Evolutionary conservation across 306 rosid genomes (phyloP).

Genomic region (Hippophae tibetana): DNA sequence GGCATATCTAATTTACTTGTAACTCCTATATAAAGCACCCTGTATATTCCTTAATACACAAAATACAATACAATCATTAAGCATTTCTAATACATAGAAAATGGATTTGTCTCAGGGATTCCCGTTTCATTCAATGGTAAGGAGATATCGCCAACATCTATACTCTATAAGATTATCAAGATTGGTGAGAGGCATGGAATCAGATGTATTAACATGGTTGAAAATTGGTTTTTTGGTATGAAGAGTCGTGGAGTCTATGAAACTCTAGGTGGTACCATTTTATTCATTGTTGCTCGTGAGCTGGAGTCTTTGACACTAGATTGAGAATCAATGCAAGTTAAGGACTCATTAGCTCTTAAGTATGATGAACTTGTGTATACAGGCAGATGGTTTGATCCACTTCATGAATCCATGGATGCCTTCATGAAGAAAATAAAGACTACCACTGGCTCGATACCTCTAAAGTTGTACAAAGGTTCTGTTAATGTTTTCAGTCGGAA

Average conservation of each 20-base stretch:
- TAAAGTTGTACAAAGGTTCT: constrained; percentile 74
- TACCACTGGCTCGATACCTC: constrained; percentile 66
- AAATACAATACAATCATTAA: too few species aligned
- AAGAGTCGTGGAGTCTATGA: constrained; percentile 94
- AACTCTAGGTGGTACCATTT: constrained; percentile 96
- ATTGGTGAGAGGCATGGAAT: constrained; percentile 83
- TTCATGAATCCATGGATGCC: constrained; percentile 73
- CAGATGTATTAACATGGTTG: constrained; percentile 87
- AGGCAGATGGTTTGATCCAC: constrained; percentile 94
- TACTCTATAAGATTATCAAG: constrained; percentile 63
- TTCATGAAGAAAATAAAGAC: constrained; percentile 81
- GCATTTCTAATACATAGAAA: constrained; percentile 25
- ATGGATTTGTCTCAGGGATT: constrained; percentile 58
- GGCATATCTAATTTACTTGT: too few species aligned
- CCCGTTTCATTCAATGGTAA: constrained; percentile 71
- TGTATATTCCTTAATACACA: too few species aligned
- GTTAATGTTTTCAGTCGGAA: constrained; percentile 33
- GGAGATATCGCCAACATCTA: constrained; percentile 60
- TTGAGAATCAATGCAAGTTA: constrained; percentile 61
- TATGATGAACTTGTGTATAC: constrained; percentile 92
- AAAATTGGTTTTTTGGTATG: constrained; percentile 89
- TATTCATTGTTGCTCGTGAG: constrained; percentile 62
- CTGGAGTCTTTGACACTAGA: constrained; percentile 74
- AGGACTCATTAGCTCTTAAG: constrained; percentile 67
- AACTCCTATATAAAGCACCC: too few species aligned